Conservation (phyloP, 179 eudicot species). For the Heliamphora pulchella region DNA sequence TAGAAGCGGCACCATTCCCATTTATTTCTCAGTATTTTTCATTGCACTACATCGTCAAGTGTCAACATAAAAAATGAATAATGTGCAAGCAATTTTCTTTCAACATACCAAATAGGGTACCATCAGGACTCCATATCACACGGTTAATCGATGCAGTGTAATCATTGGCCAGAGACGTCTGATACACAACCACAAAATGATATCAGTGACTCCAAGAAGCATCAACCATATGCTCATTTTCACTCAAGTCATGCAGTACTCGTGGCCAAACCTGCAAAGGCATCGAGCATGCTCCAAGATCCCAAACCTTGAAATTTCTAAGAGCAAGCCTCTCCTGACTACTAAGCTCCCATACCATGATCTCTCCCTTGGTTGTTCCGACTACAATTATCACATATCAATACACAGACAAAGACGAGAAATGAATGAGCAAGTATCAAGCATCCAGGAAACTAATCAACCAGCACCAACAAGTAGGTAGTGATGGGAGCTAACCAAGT, state of each 20-base stretch:
- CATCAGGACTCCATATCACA: conserved; percentile 81
- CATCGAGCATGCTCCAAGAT: conserved; percentile 36
- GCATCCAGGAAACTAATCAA: not conserved
- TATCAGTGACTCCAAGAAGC: conserved; percentile 10
- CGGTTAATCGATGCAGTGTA: conserved; percentile 65
- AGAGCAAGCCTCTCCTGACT: conserved; percentile 43
- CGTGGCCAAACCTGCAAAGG: conserved; percentile 38
- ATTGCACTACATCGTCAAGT: not conserved
- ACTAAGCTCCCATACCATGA: conserved; percentile 58
- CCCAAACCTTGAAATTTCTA: conserved; percentile 58
- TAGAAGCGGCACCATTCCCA: conserved; percentile 6
- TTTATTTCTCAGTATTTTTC: not conserved
- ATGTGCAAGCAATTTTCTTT: not conserved
- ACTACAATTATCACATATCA: conserved; percentile 26
- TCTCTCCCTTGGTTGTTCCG: conserved; percentile 56
- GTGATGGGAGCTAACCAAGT: conserved; percentile 53
- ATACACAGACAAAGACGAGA: not conserved
- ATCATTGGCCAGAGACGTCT: conserved; percentile 59
- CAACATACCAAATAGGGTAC: conserved; percentile 60
- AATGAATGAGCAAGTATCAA: not conserved
- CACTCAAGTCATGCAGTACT: not conserved
- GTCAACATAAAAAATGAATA: not conserved
- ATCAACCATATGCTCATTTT: not conserved
- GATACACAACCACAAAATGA: conserved; percentile 16
- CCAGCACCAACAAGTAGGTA: conserved; percentile 5